Conservation (phyloP, 495 filamentous ascomycete genomes). For the Podospora anserina region DNA sequence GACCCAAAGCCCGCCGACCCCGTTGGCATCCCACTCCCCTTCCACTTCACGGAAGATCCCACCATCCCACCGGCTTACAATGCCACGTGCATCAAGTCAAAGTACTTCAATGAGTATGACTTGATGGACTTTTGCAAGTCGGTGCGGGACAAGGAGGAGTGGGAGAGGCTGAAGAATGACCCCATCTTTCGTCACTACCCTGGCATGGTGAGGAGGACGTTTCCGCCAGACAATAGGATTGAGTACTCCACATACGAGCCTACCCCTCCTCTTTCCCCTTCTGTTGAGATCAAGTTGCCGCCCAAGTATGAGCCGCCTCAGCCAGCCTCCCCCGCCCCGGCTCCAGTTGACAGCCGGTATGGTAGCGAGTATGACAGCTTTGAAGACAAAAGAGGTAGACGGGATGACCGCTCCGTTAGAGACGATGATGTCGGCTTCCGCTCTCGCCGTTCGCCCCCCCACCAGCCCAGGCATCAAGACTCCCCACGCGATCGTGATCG, state of each 20-base stretch:
- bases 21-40: conserved; percentile 42
- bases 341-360: not conserved
- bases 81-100: conserved; percentile 44
- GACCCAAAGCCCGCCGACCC: conserved; percentile 40
- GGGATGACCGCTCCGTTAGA: not conserved
- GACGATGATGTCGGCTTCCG: not conserved
- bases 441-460: not conserved
- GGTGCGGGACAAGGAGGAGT: conserved; percentile 42
- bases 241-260: conserved; percentile 27
- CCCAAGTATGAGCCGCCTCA: conserved; percentile 24
- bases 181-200: conserved; percentile 42
- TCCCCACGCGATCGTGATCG: not conserved
- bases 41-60: conserved; percentile 40
- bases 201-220: conserved; percentile 30
- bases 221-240: conserved; percentile 19
- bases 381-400: not conserved
- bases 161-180: conserved; percentile 45
- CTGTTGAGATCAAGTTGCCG: conserved; percentile 28
- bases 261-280: conserved; percentile 25
- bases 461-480: conserved; percentile 6
- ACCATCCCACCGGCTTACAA: conserved; percentile 47
- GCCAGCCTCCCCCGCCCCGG: not conserved
- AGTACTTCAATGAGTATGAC: conserved; percentile 47
- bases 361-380: not conserved
- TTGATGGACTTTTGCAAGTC: conserved; percentile 41